phyloP scores from a whole-genome alignment of 2,329 filamentous ascomycete genomes.

The Scytalidium lignicola region DNA sequence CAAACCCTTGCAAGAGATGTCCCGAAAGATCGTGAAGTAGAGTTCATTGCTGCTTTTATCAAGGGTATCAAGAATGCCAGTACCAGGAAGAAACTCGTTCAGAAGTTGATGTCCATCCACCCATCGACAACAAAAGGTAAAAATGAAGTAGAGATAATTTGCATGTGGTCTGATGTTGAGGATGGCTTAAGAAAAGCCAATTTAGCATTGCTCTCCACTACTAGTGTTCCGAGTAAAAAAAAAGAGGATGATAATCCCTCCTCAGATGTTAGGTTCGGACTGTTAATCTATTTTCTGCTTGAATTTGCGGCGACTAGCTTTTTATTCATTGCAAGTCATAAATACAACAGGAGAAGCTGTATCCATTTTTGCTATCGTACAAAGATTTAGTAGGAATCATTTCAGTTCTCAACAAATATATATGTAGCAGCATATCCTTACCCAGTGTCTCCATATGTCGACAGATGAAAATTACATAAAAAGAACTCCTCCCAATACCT shows the following conservation, averaged over 20 bases:
- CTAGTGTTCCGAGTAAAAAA: neutral
- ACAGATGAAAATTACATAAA: neutral
- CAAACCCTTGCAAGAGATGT: neutral
- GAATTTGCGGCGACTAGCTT: too few relatives aligned
- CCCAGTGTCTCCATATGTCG: neutral
- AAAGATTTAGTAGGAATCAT: neutral
- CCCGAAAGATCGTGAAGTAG: slow-evolving; percentile 3
- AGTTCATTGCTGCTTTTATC: slow-evolving; percentile 17
- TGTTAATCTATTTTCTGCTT: too few relatives aligned
- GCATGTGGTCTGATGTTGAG: slow-evolving; percentile 16
- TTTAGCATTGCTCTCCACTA: neutral
- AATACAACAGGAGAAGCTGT: neutral
- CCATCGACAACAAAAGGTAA: slow-evolving; percentile 7
- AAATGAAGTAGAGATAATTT: slow-evolving; percentile 14
- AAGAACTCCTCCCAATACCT: neutral
- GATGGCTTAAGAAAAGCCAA: slow-evolving; percentile 8
- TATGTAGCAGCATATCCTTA: neutral
- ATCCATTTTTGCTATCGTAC: neutral
- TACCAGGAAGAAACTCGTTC: slow-evolving; percentile 8
- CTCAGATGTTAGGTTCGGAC: neutral
- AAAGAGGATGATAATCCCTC: neutral
- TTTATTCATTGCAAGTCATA: too few relatives aligned
- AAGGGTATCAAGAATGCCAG: slow-evolving; percentile 10
- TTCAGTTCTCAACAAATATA: neutral
- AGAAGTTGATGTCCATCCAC: slow-evolving; percentile 10